Base-by-base conservation (phyloP, 768 basidiomycete genomes). In the Hygrophorus russula region DNA sequence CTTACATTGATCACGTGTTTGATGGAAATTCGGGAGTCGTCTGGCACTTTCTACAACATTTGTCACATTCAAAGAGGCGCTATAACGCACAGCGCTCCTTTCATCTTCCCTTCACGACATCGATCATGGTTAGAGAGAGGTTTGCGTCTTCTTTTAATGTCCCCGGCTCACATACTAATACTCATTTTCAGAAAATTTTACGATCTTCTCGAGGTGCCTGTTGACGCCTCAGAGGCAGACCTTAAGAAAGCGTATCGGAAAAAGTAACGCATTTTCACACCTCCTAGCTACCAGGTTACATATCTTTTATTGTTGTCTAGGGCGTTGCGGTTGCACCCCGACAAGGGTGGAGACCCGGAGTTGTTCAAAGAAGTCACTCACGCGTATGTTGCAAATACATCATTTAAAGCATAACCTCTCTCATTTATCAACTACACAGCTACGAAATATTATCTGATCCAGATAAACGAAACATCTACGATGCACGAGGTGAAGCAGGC, bases 321-420 rank as follows among this genome's bases (percentile, higher is more conserved):
- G 62, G 89, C 89, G 8, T 63, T 92, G 40, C 77, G 83, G 45
- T 64, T 90, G 51, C 89, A 92, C 59, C 89, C 89, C 15, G 89
- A 92, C 73, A 93, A 93, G 65, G 91, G 92, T 37, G 92, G 92
- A 45, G 93, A 96, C 55, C 91, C 91, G 18, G 94, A 98, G 62
- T 63, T 86, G 42, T 98, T 98, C 81, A 97, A 98, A 59, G 90
- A 97, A 59, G 85, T 98, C 30, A 93, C 89, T 8, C 89, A 91
- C 68, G 89, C 89, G 84, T 91, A 71, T 49, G 88, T 73, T n/a
- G 17, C 24, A 13, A 13, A 7, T 46, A 46, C 45, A 29, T 43
- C 39, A 39, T 43, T 45, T 37, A 41, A n/a, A 41, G 18, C 37
- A 33, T 47, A 24, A 11, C 14, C 29, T 40, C 17, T 17, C 33